These are phyloP conservation scores for Fraxinus angustifolia DNA, from an alignment of 305 asterid species.

Conservation along the genomic window DNA sequence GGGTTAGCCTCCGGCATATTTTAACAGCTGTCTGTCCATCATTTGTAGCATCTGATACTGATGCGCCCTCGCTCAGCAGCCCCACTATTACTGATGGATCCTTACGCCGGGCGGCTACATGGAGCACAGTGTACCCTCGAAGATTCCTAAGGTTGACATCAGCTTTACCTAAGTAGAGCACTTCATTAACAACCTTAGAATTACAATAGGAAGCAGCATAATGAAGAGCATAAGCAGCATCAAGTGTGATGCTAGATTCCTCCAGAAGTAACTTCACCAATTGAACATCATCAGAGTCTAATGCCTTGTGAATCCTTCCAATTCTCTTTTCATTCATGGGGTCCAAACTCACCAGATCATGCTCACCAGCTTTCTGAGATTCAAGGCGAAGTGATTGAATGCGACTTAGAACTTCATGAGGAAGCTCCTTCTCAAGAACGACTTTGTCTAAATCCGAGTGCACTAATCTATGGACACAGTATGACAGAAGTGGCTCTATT, in stretches of 20 bases:
- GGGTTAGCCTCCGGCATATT: conserved; percentile 62
- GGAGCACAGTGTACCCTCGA: conserved; percentile 72
- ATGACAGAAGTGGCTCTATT: conserved; percentile 39
- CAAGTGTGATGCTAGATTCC: conserved; percentile 65
- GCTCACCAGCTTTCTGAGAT: conserved; percentile 36
- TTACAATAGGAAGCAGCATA: conserved; percentile 81
- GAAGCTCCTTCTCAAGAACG: conserved; percentile 65
- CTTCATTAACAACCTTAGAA: conserved; percentile 58
- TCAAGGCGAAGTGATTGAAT: conserved; percentile 39
- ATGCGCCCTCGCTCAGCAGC: conserved; percentile 54
- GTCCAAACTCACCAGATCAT: conserved; percentile 34
- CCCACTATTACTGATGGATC: conserved; percentile 55
- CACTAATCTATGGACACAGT: conserved; percentile 45
- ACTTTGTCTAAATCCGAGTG: conserved; percentile 47
- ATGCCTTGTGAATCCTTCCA: conserved; percentile 58
- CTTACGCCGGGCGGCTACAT: conserved; percentile 82
- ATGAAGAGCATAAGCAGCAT: conserved; percentile 66
- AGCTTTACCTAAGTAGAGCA: conserved; percentile 48
- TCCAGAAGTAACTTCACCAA: conserved; percentile 54
- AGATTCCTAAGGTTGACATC: conserved; percentile 59
- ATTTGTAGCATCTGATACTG: conserved; percentile 46
- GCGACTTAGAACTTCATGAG: conserved; percentile 30
- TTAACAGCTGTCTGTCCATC: conserved; percentile 69
- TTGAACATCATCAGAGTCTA: conserved; percentile 73
- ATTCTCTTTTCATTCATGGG: conserved; percentile 45